Percentiles rank a stretch among this genome's conserved stretches.
Evolutionary conservation across 805 yeast genomes (phyloP).

Genomic region (Torulaspora franciscae): DNA sequence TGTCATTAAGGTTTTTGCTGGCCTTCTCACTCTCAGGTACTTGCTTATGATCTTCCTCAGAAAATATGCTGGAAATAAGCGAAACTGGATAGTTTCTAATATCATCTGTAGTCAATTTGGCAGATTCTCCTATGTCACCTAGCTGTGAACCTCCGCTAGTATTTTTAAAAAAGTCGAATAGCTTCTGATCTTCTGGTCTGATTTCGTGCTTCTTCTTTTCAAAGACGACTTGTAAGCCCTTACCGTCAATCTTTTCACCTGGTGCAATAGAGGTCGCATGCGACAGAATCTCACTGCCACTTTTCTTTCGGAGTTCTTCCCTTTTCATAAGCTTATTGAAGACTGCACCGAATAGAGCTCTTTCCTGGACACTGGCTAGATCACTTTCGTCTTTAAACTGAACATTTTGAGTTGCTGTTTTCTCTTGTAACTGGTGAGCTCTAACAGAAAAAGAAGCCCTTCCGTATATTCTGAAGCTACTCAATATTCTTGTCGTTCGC

Average conservation of each 20-base stretch:
- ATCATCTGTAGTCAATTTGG: slow-evolving; percentile 23
- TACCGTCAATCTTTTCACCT: slow-evolving; percentile 2
- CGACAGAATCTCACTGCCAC: slow-evolving; percentile 10
- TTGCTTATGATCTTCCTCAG: slow-evolving; percentile 5
- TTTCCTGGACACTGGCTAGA: slow-evolving; percentile 25
- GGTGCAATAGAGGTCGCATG: slow-evolving; percentile 5
- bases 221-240: slow-evolving; percentile 22
- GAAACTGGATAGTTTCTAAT: slow-evolving; percentile 28
- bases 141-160: slow-evolving; percentile 10
- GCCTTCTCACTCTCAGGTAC: slow-evolving; percentile 3
- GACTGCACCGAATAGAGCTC: slow-evolving; percentile 26
- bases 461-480: background rate
- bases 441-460: background rate
- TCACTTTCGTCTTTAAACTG: slow-evolving; percentile 21
- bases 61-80: slow-evolving; percentile 17
- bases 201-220: slow-evolving; percentile 16
- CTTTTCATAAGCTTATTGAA: slow-evolving; percentile 27
- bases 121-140: slow-evolving; percentile 14
- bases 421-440: background rate
- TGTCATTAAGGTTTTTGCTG: background rate
- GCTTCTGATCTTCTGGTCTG: slow-evolving; percentile 14
- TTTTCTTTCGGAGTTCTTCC: slow-evolving; percentile 16
- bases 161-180: slow-evolving; percentile 18
- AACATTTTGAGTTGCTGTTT: slow-evolving; percentile 3
- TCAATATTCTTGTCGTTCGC: background rate